Conservation (phyloP, 1,284 basidiomycete genomes). For the Apiotrichum veenhuisii region DNA sequence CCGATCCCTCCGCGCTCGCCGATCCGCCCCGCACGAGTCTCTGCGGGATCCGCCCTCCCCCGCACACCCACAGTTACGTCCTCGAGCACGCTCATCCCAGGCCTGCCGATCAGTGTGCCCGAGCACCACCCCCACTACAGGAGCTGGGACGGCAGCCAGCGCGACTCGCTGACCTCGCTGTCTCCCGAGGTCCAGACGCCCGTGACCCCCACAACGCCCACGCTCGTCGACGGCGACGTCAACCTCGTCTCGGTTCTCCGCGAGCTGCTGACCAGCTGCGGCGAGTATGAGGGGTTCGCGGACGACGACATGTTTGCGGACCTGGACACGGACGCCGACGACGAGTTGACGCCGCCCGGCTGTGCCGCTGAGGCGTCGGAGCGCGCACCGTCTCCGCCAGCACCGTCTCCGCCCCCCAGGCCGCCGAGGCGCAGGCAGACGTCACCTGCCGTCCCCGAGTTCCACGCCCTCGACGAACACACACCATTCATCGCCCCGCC, state of each 20-base stretch:
- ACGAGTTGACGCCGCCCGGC: too few species aligned
- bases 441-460: too few species aligned
- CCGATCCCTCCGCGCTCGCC: background rate
- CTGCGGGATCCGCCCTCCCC: conserved; percentile 5
- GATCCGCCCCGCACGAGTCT: conserved; percentile 9
- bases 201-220: conserved; percentile 13
- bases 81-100: conserved; percentile 20
- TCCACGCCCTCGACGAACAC: too few species aligned
- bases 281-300: conserved; percentile 14
- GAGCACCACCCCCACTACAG: too few species aligned
- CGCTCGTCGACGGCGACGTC: background rate
- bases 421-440: too few species aligned
- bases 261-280: conserved; percentile 19
- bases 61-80: background rate
- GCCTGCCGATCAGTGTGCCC: conserved; percentile 19
- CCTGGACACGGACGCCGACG: conserved; percentile 5
- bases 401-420: too few species aligned
- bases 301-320: conserved; percentile 12
- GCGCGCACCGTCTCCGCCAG: too few species aligned
- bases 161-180: conserved; percentile 2
- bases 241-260: conserved; percentile 19
- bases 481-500: too few species aligned
- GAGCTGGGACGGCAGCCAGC: conserved; percentile 13
- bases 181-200: conserved; percentile 9
- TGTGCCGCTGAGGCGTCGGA: too few species aligned